Conservation (phyloP, 2,329 filamentous ascomycete genomes). For the Phialemoniopsis sp. region DNA sequence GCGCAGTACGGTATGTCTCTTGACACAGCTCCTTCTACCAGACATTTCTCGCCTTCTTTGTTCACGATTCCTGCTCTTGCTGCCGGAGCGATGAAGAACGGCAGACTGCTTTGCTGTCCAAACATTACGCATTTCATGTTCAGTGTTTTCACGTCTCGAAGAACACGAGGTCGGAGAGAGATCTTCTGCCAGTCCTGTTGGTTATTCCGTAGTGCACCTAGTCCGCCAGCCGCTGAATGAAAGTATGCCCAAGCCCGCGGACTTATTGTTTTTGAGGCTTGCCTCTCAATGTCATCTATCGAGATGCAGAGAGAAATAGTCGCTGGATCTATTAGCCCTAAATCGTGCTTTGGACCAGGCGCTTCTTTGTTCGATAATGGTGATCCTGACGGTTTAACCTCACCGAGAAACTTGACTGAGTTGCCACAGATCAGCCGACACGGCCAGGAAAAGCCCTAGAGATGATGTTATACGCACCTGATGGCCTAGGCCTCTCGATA, state of each 20-base stretch:
- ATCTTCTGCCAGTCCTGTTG: conserved; percentile 7
- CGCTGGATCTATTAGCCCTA: too few relatives aligned
- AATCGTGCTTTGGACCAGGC: background rate
- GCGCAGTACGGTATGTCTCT: too few relatives aligned
- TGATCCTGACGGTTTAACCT: too few relatives aligned
- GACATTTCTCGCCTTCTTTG: conserved; percentile 7
- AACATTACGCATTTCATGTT: conserved; percentile 3
- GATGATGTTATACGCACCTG: too few relatives aligned
- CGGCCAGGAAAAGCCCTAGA: too few relatives aligned
- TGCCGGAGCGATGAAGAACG: conserved; percentile 9
- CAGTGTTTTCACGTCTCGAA: conserved; percentile 2
- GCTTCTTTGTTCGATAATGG: too few relatives aligned
- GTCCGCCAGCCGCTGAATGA: conserved; percentile 4
- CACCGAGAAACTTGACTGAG: background rate
- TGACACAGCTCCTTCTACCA: too few relatives aligned
- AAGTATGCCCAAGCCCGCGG: conserved; percentile 7
- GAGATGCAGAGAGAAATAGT: conserved; percentile 5
- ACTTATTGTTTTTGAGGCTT: conserved; percentile 3
- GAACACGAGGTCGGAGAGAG: conserved; percentile 6
- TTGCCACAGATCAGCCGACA: too few relatives aligned
- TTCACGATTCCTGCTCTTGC: conserved; percentile 7
- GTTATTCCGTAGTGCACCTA: conserved; percentile 3
- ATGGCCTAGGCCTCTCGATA: background rate
- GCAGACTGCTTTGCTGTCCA: conserved; percentile 6
- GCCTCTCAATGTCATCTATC: conserved; percentile 5